Evolutionary conservation across 305 asterid species (phyloP).

Genomic region (Solanum chacoense): DNA sequence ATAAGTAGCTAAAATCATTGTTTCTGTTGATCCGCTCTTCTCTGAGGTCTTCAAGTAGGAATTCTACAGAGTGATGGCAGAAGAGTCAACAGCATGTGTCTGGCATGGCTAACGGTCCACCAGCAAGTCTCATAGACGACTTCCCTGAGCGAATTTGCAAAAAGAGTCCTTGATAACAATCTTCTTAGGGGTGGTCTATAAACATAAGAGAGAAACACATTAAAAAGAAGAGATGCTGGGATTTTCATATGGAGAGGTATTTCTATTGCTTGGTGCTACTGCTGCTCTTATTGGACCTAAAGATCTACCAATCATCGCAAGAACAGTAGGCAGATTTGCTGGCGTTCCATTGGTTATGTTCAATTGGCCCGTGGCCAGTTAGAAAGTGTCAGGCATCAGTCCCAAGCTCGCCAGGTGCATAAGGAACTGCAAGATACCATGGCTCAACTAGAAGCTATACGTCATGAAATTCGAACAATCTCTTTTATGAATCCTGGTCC

Average conservation of each 20-base stretch:
- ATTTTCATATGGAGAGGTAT: slow-evolving; percentile 70
- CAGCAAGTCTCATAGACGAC: neutral
- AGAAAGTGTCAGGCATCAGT: slow-evolving; percentile 69
- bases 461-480: slow-evolving; percentile 60
- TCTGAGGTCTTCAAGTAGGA: neutral
- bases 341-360: slow-evolving; percentile 68
- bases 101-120: neutral
- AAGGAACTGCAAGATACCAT: slow-evolving; percentile 77
- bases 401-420: slow-evolving; percentile 84
- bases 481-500: slow-evolving; percentile 69
- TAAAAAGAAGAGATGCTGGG: slow-evolving; percentile 46
- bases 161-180: neutral
- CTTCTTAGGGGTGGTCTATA: neutral
- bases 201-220: neutral
- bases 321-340: slow-evolving; percentile 70
- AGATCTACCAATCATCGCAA: slow-evolving; percentile 64
- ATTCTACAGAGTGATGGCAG: neutral
- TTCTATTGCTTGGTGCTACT: slow-evolving; percentile 69
- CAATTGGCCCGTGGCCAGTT: slow-evolving; percentile 81
- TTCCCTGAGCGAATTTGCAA: neutral
- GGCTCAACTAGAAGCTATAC: slow-evolving; percentile 81
- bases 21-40: neutral
- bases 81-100: neutral
- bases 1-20: neutral
- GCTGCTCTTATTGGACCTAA: slow-evolving; percentile 74